Base-by-base conservation (phyloP, 441 rosid species). In the Adansonia gregorii region DNA sequence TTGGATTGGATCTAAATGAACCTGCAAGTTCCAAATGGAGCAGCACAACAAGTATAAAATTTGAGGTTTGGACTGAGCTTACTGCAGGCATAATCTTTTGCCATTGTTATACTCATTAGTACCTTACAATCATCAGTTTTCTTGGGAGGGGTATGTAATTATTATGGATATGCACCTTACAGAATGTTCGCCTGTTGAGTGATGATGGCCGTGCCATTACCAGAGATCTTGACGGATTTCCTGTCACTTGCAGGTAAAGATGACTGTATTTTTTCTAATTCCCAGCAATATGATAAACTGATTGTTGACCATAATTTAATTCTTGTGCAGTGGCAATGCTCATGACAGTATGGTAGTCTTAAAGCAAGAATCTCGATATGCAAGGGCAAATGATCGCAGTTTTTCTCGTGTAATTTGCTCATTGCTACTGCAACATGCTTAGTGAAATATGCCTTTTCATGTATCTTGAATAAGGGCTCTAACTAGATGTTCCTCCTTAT, bases 301-400 rank as follows among this genome's bases (percentile, higher is more conserved):
- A 78, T 81, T 68, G 79, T 79, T 81, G 69, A 86, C 73, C 43
- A 31, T 56, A 59, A 75, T 78, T 76, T 82, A 60, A 81, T 81
- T 82, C 79, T 68, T 69, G 77, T 90, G 87, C 92, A 95, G 97
- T 78, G 98, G 99, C 60, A 88, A 73, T 83, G 66, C 90, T 66
- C 88, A 86, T 72, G 99, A 95, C 82, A 88, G 87, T 80, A 95
- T 93, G 98, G 94, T 93, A 60, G 92, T 95, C 77, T 79, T 95
- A 79, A 93, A 92, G 94, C 99, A 93, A 88, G 99, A 95, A 82
- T 93, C 98, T 77, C 94, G 82, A 79, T 94, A 86, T 72, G 89
- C 92, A 22, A 91, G 88, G 83, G 97, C 97, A 61, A 85, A 75
- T 48, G 97, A 92, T 73, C 82, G 73, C 83, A 90, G 98, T 86